Evolutionary conservation across 2,329 filamentous ascomycete species (phyloP).

Genomic region (Cladophialophora immunda): DNA sequence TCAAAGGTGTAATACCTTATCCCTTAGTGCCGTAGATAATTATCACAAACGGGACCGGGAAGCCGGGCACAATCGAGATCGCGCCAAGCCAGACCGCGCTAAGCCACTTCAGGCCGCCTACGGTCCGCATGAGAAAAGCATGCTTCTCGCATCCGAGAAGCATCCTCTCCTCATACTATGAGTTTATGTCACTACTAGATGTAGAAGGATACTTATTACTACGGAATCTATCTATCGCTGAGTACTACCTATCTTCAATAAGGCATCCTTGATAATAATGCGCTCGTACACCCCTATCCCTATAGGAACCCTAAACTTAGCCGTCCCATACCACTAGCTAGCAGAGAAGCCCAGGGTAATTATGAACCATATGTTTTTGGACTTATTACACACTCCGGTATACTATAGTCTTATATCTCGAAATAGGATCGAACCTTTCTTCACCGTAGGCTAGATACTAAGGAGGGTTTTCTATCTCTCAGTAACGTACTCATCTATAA

Average conservation of each 20-base stretch:
- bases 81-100: no score
- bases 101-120: no score
- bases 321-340: constrained; percentile 34
- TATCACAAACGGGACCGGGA: no score
- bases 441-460: constrained; percentile 51
- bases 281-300: constrained; percentile 20
- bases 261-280: not conserved
- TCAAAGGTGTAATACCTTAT: constrained; percentile 24
- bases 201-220: no score
- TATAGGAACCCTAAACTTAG: no score
- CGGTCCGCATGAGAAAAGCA: no score
- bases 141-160: no score
- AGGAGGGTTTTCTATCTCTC: constrained; percentile 44
- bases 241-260: no score
- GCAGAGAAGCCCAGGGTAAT: constrained; percentile 44
- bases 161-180: no score
- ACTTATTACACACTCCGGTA: constrained; percentile 68
- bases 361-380: constrained; percentile 63
- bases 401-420: constrained; percentile 71
- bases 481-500: constrained; percentile 47
- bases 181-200: no score
- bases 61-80: no score
- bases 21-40: constrained; percentile 27
- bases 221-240: no score
- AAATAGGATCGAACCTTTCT: constrained; percentile 64